Percentiles rank a stretch among this genome's conserved stretches.
Conservation (phyloP, 2,329 filamentous ascomycete species). For the Coleophoma crateriformis region DNA sequence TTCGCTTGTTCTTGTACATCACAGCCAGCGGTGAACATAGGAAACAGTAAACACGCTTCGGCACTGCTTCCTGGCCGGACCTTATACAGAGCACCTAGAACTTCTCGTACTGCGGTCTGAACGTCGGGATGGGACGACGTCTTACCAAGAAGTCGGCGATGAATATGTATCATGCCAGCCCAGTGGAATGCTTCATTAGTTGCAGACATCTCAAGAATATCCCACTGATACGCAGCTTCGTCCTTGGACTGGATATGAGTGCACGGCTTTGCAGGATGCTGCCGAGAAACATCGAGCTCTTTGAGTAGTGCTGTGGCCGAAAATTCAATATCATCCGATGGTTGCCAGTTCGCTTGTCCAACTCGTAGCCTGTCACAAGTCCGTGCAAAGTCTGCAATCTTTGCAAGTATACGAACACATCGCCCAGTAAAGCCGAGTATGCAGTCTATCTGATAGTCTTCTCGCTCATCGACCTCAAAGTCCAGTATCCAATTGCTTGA, state of each 20-base stretch:
- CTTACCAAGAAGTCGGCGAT: slow-evolving; percentile 65
- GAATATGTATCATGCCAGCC: slow-evolving; percentile 70
- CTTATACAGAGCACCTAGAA: slow-evolving; percentile 55
- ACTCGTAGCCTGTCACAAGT: slow-evolving; percentile 63
- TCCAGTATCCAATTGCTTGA: slow-evolving; percentile 29
- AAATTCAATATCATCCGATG: slow-evolving; percentile 44
- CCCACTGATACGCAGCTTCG: slow-evolving; percentile 47
- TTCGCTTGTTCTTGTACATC: slow-evolving; percentile 55
- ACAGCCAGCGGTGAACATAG: slow-evolving; percentile 78
- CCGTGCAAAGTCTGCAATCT: slow-evolving; percentile 66
- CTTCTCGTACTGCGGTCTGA: slow-evolving; percentile 54
- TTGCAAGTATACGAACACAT: slow-evolving; percentile 65
- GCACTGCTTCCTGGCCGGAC: slow-evolving; percentile 63
- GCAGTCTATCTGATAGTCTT: slow-evolving; percentile 70
- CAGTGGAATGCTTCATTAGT: slow-evolving; percentile 77
- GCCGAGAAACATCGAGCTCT: slow-evolving; percentile 52
- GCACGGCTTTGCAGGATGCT: slow-evolving; percentile 32
- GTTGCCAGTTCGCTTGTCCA: slow-evolving; percentile 50
- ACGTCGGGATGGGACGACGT: slow-evolving; percentile 52
- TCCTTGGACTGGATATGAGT: slow-evolving; percentile 40
- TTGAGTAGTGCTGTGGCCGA: slow-evolving; percentile 54
- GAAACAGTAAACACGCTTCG: slow-evolving; percentile 72
- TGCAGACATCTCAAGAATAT: slow-evolving; percentile 59
- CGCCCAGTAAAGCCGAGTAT: slow-evolving; percentile 73
- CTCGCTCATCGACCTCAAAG: slow-evolving; percentile 46